phyloP scores from a whole-genome alignment of 2,329 filamentous ascomycete genomes.

The Fusarium papillatum region DNA sequence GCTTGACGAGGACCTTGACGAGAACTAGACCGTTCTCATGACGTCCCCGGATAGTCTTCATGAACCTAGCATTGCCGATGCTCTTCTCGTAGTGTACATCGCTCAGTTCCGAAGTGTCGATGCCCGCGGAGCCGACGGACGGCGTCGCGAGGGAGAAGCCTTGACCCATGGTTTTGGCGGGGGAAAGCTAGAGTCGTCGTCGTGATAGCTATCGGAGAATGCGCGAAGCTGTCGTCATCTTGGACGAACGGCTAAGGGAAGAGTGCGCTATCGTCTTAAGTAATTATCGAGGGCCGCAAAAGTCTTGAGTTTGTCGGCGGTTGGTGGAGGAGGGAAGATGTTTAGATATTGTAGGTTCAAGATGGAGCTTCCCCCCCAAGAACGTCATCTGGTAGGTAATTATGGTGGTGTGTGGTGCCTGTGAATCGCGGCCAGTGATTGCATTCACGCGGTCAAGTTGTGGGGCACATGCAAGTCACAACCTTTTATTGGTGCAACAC shows the following conservation, averaged over 20 bases:
- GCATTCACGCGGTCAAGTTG: constrained; percentile 25
- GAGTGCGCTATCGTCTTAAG: neutral
- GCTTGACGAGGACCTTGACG: constrained; percentile 96
- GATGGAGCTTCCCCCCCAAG: constrained; percentile 12
- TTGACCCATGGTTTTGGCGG: constrained; percentile 81
- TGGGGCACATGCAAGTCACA: constrained; percentile 7
- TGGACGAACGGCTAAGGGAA: constrained; percentile 19
- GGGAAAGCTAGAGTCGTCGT: constrained; percentile 30
- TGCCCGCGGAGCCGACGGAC: constrained; percentile 91
- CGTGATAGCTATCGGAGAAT: constrained; percentile 41
- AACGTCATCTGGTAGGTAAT: constrained; percentile 30
- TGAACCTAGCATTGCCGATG: constrained; percentile 91
- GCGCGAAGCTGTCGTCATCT: constrained; percentile 41
- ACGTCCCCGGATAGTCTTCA: constrained; percentile 94
- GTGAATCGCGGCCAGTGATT: constrained; percentile 17
- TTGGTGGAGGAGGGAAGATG: constrained; percentile 3
- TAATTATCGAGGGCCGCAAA: too few relatives aligned
- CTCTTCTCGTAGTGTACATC: constrained; percentile 94
- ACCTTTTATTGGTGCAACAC: constrained; percentile 19
- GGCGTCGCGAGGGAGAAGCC: constrained; percentile 95
- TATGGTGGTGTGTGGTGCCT: constrained; percentile 16
- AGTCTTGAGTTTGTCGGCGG: neutral
- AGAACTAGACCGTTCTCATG: constrained; percentile 93
- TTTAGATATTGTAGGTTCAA: neutral
- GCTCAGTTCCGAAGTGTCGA: constrained; percentile 92